Evolutionary conservation across 805 yeast species (phyloP).

Genomic region (Saturnispora sanitii): DNA sequence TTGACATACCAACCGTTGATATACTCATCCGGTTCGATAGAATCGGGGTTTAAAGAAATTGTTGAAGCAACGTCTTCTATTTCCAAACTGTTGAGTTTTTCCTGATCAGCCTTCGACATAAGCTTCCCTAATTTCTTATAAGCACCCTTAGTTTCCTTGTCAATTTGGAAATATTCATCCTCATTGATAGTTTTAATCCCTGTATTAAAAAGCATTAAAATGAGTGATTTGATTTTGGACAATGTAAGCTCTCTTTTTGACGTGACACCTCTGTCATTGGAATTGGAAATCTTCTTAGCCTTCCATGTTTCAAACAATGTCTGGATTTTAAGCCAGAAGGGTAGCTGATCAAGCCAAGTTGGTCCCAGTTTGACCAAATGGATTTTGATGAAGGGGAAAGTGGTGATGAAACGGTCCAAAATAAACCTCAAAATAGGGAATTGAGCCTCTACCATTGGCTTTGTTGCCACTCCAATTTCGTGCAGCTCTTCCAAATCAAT

Average conservation of each 20-base stretch:
- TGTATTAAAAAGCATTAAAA: conserved; percentile 65
- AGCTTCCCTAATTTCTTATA: conserved; percentile 30
- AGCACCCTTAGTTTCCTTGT: conserved; percentile 28
- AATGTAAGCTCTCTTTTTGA: conserved; percentile 60
- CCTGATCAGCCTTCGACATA: conserved; percentile 12
- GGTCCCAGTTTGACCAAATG: conserved; percentile 25
- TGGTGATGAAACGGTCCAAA: conserved; percentile 48
- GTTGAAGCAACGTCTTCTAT: conserved; percentile 14
- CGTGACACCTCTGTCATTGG: conserved; percentile 67
- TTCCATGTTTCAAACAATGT: conserved; percentile 74
- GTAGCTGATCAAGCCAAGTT: conserved; percentile 12
- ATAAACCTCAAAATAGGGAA: conserved; percentile 66
- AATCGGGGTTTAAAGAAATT: conserved; percentile 29
- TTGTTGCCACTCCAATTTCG: conserved; percentile 13
- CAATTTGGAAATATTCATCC: conserved; percentile 34
- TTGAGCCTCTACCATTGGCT: conserved; percentile 24
- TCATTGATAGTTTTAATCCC: conserved; percentile 58
- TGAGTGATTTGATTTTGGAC: conserved; percentile 48
- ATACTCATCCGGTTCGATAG: conserved; percentile 26
- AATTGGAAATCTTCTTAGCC: conserved; percentile 56
- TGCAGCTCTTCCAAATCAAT: conserved; percentile 13
- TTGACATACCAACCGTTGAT: conserved; percentile 55
- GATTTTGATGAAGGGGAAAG: conserved; percentile 68
- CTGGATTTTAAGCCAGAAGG: conserved; percentile 79
- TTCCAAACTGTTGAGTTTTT: conserved; percentile 5